phyloP scores from a whole-genome alignment of 257 asterid species.

The Cruciata laevipes region DNA sequence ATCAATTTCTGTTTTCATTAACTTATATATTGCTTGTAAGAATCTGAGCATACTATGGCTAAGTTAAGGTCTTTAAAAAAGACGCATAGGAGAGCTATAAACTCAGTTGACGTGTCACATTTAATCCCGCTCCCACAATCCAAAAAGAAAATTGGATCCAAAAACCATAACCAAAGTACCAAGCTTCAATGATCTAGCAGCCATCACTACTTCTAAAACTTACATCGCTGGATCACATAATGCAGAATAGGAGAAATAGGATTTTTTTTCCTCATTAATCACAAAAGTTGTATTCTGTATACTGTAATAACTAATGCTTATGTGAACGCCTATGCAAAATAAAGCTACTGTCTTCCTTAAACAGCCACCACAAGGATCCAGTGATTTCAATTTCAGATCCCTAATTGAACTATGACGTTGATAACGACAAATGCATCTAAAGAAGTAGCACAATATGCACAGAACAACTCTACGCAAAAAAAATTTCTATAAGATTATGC shows the following conservation, averaged over 20 bases:
- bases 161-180: neutral
- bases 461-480: neutral
- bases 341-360: neutral
- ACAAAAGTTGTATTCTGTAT: neutral
- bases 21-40: neutral
- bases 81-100: neutral
- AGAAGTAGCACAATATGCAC: neutral
- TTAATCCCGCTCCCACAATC: neutral
- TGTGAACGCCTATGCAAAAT: neutral
- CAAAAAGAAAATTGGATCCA: neutral
- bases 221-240: neutral
- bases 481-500: neutral
- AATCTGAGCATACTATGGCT: neutral
- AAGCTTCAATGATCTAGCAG: neutral
- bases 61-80: neutral
- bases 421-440: neutral
- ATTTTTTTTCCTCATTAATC: neutral
- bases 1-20: neutral
- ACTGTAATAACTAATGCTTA: neutral
- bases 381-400: neutral
- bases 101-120: neutral
- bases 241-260: too few relatives aligned
- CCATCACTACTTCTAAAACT: slow-evolving; percentile 2
- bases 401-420: neutral
- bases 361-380: neutral